Evolutionary conservation across 176 grass and related monocot genomes (phyloP).

Genomic region (Juncus effusus): DNA sequence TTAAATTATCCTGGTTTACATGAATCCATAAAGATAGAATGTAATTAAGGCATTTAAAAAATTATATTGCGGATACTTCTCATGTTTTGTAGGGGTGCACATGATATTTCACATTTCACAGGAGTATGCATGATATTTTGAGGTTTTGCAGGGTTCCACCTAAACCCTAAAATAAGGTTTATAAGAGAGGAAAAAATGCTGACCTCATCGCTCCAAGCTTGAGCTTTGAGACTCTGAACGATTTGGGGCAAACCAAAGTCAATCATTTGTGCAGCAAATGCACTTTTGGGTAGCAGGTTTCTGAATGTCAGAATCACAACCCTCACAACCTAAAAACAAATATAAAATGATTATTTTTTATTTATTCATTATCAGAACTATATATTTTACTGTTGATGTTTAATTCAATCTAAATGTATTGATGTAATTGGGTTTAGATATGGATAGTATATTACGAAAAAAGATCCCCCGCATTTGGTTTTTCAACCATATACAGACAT

Average conservation of each 20-base stretch:
- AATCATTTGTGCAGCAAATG: constrained; percentile 96
- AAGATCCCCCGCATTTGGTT: no score
- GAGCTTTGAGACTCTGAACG: constrained; percentile 91
- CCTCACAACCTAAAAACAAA: constrained; percentile 70
- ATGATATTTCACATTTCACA: no score
- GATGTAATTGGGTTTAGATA: background rate
- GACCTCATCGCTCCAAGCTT: constrained; percentile 99
- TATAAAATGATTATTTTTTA: constrained; percentile 6
- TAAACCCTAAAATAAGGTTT: no score
- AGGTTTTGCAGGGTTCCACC: background rate
- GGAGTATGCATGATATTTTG: background rate
- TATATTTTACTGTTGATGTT: background rate
- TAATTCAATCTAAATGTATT: constrained; percentile 7
- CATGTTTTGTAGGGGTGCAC: no score
- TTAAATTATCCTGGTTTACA: no score
- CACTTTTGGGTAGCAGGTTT: constrained; percentile 72
- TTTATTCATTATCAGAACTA: constrained; percentile 5
- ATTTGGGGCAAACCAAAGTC: constrained; percentile 88
- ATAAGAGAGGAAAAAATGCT: background rate
- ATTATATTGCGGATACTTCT: no score
- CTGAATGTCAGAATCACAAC: constrained; percentile 73
- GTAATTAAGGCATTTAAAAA: background rate
- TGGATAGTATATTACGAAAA: no score
- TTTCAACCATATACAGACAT: no score
- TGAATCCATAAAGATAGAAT: no score